phyloP scores from a whole-genome alignment of 2,329 filamentous ascomycete genomes.

The Atkinsonella hypoxylon region DNA sequence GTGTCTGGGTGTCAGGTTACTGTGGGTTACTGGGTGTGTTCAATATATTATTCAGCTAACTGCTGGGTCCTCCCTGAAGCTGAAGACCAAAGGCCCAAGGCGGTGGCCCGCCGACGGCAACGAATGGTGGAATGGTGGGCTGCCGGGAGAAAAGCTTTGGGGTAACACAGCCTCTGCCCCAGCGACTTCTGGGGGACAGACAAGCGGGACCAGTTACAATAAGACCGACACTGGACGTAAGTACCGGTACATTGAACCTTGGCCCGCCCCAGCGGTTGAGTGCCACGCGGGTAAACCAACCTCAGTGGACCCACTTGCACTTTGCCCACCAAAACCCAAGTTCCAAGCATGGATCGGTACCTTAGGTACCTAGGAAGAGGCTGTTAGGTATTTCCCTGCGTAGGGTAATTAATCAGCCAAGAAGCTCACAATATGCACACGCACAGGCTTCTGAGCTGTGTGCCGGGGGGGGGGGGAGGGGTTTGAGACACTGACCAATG shows the following conservation, averaged over 20 bases:
- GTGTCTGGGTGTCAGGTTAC: too few species aligned
- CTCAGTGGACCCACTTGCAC: neutral
- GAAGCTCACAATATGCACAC: neutral
- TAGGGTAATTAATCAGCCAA: neutral
- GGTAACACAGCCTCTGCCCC: conserved; percentile 8
- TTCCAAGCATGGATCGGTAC: neutral
- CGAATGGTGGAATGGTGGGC: neutral
- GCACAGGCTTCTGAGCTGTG: neutral
- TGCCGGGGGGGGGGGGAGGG: too few species aligned
- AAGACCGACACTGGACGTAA: neutral
- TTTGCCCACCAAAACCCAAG: neutral
- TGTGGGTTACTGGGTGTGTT: too few species aligned
- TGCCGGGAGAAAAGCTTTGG: conserved; percentile 9
- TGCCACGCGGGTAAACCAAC: conserved; percentile 3
- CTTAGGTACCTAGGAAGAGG: neutral
- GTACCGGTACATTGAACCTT: conserved; percentile 6
- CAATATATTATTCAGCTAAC: too few species aligned
- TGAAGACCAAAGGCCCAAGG: too few species aligned
- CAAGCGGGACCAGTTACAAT: too few species aligned
- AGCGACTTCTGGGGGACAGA: neutral
- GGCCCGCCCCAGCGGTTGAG: conserved; percentile 8
- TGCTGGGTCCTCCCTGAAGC: too few species aligned
- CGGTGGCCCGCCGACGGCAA: neutral
- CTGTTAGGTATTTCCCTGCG: too few species aligned
- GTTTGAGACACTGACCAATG: neutral